Evolutionary conservation across 768 basidiomycete genomes (phyloP), one percentile per base, ranked within the genome.

Genomic region (Clathrus columnatus): DNA sequence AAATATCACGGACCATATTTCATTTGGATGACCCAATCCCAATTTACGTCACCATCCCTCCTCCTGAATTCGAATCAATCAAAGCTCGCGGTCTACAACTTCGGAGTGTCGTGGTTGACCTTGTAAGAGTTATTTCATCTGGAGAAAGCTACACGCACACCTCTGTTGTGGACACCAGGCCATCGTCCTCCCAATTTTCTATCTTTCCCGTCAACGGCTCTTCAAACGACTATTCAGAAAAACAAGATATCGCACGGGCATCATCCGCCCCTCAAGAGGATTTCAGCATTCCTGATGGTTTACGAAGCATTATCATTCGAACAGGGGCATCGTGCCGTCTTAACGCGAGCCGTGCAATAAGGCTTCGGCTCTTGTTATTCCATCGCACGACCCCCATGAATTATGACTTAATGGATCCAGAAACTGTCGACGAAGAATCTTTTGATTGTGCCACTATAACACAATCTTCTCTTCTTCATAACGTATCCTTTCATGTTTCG

Each of bases 291-390:
- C 48, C 21, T 36, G 50, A 58, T 18, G 44, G 23, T 11, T 53
- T 41, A 11, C 45, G 45, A 23, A 51, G 16, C 23, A 32, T 84
- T 50, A 73, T 97, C 24, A 84, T 91, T 11, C 80, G 86, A 6
- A 92, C 93, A 14, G 95, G 95, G 46, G 93, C 92, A 43, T 86
- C 91, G 18, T 92, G 91, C 67, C 84, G 91, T 46, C 92, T 96
- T 65, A 92, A 96, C 61, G 80, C 83, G 0, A 76, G 80, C 45
- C 79, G 78, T 14, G 77, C 86, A 3, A 79, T 93, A 57, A 86
- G 78, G 60, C 75, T 91, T 36, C 82, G 91, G 3, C 87, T 97
- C 57, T 72, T 94, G 26, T 73, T 97, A 16, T 54, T 45, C 72
- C 77, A 18, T 68, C 73, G 50, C 66, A 72, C 27, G 76, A 82